phyloP scores from a whole-genome alignment of 2,329 filamentous ascomycete genomes.

The Hortaea werneckii region DNA sequence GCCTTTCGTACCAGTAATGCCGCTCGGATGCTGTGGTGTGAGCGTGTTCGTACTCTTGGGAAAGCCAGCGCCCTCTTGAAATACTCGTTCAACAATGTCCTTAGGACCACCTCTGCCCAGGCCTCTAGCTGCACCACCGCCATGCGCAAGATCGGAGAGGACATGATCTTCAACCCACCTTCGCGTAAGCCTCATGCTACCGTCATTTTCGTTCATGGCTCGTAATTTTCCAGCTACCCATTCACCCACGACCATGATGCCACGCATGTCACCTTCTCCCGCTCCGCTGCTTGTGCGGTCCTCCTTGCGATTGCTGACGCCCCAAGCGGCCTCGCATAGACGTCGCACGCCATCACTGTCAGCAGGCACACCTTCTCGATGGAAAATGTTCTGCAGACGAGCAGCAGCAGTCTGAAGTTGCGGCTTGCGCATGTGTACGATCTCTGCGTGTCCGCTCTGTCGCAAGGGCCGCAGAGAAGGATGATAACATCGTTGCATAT shows the following conservation, averaged over 20 bases:
- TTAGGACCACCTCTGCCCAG: constrained; percentile 61
- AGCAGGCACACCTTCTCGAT: constrained; percentile 77
- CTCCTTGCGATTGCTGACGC: constrained; percentile 62
- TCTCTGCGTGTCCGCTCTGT: constrained; percentile 75
- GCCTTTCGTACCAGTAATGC: constrained; percentile 38
- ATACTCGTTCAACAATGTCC: constrained; percentile 69
- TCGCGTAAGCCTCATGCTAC: constrained; percentile 49
- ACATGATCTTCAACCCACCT: constrained; percentile 69
- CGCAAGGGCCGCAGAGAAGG: constrained; percentile 75
- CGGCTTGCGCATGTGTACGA: constrained; percentile 85
- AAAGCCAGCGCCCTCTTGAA: constrained; percentile 69
- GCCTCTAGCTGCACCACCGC: constrained; percentile 60
- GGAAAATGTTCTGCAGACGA: constrained; percentile 73
- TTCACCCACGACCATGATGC: constrained; percentile 76
- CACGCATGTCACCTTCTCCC: constrained; percentile 65
- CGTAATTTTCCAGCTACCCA: constrained; percentile 70
- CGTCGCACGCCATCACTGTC: constrained; percentile 83
- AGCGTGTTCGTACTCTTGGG: constrained; percentile 41
- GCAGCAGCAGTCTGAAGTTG: constrained; percentile 74
- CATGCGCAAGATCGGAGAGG: constrained; percentile 56
- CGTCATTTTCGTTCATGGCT: constrained; percentile 27
- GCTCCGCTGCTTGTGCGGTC: constrained; percentile 42
- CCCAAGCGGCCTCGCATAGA: constrained; percentile 75
- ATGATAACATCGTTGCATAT: constrained; percentile 98
- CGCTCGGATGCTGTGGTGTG: constrained; percentile 9